Conservation (phyloP, 2,329 filamentous ascomycete genomes). For the Leptographium lundbergii region DNA sequence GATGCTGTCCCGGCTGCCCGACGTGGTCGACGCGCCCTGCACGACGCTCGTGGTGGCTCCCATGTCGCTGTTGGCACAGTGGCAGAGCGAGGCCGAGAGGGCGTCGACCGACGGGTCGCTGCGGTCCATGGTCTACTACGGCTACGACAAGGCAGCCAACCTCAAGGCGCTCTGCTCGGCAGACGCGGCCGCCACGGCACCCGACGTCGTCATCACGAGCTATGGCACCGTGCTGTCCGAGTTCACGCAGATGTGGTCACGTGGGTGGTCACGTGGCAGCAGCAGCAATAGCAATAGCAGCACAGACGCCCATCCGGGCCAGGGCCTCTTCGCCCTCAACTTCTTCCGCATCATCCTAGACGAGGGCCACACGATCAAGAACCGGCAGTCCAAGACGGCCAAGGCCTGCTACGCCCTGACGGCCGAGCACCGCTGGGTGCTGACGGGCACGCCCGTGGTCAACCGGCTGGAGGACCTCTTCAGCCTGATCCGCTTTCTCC, state of each 20-base stretch:
- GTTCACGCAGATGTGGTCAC: conserved; percentile 60
- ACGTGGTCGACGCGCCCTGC: conserved; percentile 59
- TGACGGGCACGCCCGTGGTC: conserved; percentile 94
- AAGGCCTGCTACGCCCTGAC: conserved; percentile 86
- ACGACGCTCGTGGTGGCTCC: conserved; percentile 94
- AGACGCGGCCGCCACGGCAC: conserved; percentile 60
- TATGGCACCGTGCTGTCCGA: conserved; percentile 89
- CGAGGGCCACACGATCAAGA: conserved; percentile 90
- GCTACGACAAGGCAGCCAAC: conserved; percentile 68
- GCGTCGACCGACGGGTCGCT: conserved; percentile 75
- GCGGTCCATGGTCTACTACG: conserved; percentile 84
- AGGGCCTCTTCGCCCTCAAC: conserved; percentile 77
- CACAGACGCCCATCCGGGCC: conserved; percentile 51
- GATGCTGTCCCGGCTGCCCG: conserved; percentile 16
- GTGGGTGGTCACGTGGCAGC: too few relatives aligned
- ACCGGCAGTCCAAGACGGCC: conserved; percentile 79
- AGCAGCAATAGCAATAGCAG: too few relatives aligned
- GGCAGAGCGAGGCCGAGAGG: conserved; percentile 90
- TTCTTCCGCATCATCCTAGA: conserved; percentile 95
- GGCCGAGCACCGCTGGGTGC: conserved; percentile 77
- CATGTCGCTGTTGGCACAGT: conserved; percentile 92
- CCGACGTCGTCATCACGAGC: conserved; percentile 87
- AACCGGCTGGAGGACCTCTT: conserved; percentile 93
- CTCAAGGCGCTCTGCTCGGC: conserved; percentile 67
- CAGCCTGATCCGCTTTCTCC: conserved; percentile 80